Conservation (phyloP, 2,329 filamentous ascomycete species). For the Gremmenia infestans region DNA sequence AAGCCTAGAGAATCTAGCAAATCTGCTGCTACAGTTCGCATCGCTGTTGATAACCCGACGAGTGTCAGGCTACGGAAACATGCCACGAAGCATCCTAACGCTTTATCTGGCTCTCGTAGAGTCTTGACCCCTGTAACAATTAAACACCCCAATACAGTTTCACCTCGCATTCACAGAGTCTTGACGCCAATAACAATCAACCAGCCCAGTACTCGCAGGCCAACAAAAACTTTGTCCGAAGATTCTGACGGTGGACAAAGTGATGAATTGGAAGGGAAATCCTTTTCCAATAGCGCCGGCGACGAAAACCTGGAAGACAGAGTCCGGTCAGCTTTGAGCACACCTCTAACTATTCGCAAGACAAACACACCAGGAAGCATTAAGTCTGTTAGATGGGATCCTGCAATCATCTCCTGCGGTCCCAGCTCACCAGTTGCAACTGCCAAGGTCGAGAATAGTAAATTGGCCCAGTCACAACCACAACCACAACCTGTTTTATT, state of each 20-base stretch:
- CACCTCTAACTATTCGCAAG: not conserved
- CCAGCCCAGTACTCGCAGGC: no score
- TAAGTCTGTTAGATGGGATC: conserved; percentile 24
- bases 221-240: not conserved
- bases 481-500: not conserved
- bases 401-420: conserved; percentile 13
- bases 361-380: conserved; percentile 1
- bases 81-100: no score
- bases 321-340: conserved; percentile 10
- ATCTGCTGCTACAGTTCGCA: not conserved
- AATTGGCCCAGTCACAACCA: no score
- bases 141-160: no score
- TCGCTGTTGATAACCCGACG: not conserved
- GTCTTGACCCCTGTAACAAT: no score
- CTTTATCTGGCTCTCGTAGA: no score
- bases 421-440: not conserved
- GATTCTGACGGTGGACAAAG: conserved; percentile 9
- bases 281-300: not conserved
- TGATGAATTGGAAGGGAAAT: not conserved
- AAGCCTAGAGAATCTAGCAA: not conserved
- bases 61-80: no score
- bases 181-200: not conserved
- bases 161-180: not conserved
- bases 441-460: no score
- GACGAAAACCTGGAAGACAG: conserved; percentile 8